phyloP scores from a whole-genome alignment of 192 early-diverging fungal genomes.

The Entomortierella beljakovae region DNA sequence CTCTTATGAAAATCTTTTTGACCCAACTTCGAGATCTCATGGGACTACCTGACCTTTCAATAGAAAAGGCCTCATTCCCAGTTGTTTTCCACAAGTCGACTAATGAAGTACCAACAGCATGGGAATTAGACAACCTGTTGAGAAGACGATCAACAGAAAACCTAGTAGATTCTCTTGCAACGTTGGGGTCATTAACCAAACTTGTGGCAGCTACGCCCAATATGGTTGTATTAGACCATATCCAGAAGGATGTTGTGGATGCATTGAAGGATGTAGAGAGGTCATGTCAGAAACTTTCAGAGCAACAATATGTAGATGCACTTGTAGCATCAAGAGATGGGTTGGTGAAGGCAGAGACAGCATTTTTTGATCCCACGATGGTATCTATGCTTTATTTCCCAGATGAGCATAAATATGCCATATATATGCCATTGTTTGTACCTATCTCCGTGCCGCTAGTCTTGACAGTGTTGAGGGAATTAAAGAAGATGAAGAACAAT shows the following conservation, averaged over 20 bases:
- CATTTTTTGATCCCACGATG: conserved; percentile 99
- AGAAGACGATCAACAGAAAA: conserved; percentile 79
- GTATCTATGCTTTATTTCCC: conserved; percentile 98
- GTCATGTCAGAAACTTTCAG: conserved; percentile 51
- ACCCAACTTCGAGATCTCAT: conserved; percentile 85
- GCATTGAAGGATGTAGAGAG: conserved; percentile 20
- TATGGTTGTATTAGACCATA: conserved; percentile 94
- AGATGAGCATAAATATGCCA: conserved; percentile 96
- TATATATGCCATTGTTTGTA: conserved; percentile 96
- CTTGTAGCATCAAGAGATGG: conserved; percentile 72
- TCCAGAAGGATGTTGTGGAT: conserved; percentile 72
- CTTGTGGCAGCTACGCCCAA: conserved; percentile 85
- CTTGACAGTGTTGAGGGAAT: conserved; percentile 62
- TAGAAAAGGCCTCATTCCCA: conserved; percentile 5
- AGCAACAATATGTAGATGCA: conserved; percentile 59
- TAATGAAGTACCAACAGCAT: conserved; percentile 76
- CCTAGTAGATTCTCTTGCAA: conserved; percentile 75
- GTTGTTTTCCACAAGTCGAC: conserved; percentile 51
- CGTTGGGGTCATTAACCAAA: conserved; percentile 82
- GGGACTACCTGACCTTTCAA: conserved; percentile 74
- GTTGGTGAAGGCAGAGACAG: conserved; percentile 77
- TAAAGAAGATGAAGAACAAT: conserved; percentile 53
- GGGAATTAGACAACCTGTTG: conserved; percentile 85
- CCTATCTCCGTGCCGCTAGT: conserved; percentile 84
- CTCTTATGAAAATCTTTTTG: conserved; percentile 83